phyloP scores from a whole-genome alignment of 2,329 filamentous ascomycete genomes.

The Aureobasidium zeae region DNA sequence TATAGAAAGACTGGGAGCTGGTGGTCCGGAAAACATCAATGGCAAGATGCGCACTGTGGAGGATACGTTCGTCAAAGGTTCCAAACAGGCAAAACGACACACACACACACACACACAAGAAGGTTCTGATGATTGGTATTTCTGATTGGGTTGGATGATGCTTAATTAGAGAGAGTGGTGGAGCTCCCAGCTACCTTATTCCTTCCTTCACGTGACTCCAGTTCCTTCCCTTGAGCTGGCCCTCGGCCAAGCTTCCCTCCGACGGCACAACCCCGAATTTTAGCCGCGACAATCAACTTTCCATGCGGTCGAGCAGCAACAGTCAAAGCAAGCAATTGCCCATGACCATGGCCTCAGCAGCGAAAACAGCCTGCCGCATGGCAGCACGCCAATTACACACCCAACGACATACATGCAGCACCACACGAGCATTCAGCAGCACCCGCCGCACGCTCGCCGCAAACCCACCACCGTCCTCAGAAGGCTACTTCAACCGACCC shows the following conservation, averaged over 20 bases:
- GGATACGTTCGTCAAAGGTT: too few species aligned
- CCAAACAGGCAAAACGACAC: too few species aligned
- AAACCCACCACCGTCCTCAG: slow-evolving; percentile 3
- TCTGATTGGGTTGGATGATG: too few species aligned
- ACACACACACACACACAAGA: too few species aligned
- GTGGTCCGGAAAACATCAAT: too few species aligned
- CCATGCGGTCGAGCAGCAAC: not conserved
- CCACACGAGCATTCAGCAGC: slow-evolving; percentile 7
- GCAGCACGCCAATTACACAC: slow-evolving; percentile 8
- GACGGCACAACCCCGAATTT: not conserved
- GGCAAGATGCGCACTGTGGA: too few species aligned
- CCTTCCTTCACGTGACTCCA: too few species aligned
- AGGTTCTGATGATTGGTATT: too few species aligned
- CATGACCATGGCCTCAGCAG: slow-evolving; percentile 9
- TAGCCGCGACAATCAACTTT: slow-evolving; percentile 7
- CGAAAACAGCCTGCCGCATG: slow-evolving; percentile 7
- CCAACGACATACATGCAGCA: not conserved
- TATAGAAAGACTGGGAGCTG: too few species aligned
- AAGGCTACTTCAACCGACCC: slow-evolving; percentile 17
- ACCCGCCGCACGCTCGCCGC: slow-evolving; percentile 4
- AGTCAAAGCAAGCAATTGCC: not conserved
- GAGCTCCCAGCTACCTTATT: too few species aligned
- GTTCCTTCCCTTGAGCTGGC: too few species aligned
- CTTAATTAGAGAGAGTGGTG: not conserved
- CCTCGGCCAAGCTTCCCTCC: too few species aligned